Conservation (phyloP, 352 stramenopile genomes). For the Phytophthora aleatoria region DNA sequence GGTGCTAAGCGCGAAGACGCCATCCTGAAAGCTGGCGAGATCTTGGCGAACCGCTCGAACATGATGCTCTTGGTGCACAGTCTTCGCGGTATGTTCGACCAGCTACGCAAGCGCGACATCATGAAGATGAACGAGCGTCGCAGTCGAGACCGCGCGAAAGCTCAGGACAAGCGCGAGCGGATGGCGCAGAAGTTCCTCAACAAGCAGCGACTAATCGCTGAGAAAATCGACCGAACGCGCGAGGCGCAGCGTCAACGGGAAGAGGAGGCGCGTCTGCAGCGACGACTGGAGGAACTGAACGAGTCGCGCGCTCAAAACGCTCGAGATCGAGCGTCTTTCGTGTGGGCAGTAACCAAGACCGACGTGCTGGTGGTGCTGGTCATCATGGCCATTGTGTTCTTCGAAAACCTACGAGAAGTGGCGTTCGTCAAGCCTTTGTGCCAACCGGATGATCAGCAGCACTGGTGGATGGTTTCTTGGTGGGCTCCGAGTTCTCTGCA, state of each 20-base stretch:
- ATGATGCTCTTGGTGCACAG: constrained; percentile 75
- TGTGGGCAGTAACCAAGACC: constrained; percentile 70
- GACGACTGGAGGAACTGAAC: constrained; percentile 41
- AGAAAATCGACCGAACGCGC: constrained; percentile 68
- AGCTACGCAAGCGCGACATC: constrained; percentile 72
- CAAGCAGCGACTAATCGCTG: constrained; percentile 64
- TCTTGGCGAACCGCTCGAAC: constrained; percentile 80
- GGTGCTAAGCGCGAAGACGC: constrained; percentile 66
- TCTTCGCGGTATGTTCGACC: constrained; percentile 70
- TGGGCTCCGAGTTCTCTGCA: constrained; percentile 61
- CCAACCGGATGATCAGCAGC: constrained; percentile 44
- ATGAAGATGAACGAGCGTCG: constrained; percentile 80
- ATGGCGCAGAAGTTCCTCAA: constrained; percentile 68
- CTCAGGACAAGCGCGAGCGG: constrained; percentile 62
- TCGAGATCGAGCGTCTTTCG: constrained; percentile 45
- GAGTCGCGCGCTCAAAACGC: constrained; percentile 41
- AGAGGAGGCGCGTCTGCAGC: constrained; percentile 43
- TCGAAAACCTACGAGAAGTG: constrained; percentile 67
- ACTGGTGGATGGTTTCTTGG: constrained; percentile 62
- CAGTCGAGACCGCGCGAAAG: constrained; percentile 59
- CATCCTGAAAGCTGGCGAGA: constrained; percentile 79
- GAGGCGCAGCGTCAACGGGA: constrained; percentile 55
- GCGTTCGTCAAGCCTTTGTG: constrained; percentile 69
- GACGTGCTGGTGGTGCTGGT: constrained; percentile 77
- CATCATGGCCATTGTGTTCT: constrained; percentile 80